These are phyloP conservation scores for Penicillium sp. DNA, from an alignment of 2,329 filamentous ascomycete species.

Conservation along the genomic window DNA sequence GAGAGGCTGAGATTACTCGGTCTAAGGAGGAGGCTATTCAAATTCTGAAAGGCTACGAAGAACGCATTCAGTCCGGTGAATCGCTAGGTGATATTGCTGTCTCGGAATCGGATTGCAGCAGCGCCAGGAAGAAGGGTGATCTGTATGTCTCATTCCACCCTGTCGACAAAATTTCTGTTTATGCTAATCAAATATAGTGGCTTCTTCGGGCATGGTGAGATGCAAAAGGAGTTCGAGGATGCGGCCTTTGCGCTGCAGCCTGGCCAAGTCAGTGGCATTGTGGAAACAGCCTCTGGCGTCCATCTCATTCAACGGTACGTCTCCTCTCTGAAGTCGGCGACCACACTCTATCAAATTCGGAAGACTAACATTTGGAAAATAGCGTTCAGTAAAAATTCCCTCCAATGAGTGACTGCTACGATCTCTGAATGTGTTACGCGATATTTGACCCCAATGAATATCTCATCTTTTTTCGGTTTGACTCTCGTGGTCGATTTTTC, in stretches of 20 bases:
- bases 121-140: constrained; percentile 87
- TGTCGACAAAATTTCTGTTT: too few relatives aligned
- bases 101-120: constrained; percentile 91
- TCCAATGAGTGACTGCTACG: too few relatives aligned
- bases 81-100: constrained; percentile 76
- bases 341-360: too few relatives aligned
- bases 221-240: constrained; percentile 99
- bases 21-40: constrained; percentile 77
- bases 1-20: constrained; percentile 81
- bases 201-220: constrained; percentile 88
- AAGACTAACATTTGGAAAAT: neutral
- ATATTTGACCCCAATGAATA: too few relatives aligned
- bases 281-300: constrained; percentile 88
- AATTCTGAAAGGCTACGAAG: constrained; percentile 70
- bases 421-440: too few relatives aligned
- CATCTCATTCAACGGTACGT: constrained; percentile 90
- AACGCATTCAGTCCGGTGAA: constrained; percentile 65
- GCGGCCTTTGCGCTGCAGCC: constrained; percentile 85
- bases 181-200: constrained; percentile 48
- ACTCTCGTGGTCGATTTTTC: too few relatives aligned
- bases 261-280: constrained; percentile 77
- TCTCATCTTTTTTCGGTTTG: too few relatives aligned
- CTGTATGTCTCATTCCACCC: constrained; percentile 48
- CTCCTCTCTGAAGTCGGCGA: too few relatives aligned
- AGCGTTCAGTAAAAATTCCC: constrained; percentile 20